Percentiles rank a stretch among this genome's conserved stretches.
Conservation (phyloP, 2,329 filamentous ascomycete species). For the Ceratocystis smalleyi region DNA sequence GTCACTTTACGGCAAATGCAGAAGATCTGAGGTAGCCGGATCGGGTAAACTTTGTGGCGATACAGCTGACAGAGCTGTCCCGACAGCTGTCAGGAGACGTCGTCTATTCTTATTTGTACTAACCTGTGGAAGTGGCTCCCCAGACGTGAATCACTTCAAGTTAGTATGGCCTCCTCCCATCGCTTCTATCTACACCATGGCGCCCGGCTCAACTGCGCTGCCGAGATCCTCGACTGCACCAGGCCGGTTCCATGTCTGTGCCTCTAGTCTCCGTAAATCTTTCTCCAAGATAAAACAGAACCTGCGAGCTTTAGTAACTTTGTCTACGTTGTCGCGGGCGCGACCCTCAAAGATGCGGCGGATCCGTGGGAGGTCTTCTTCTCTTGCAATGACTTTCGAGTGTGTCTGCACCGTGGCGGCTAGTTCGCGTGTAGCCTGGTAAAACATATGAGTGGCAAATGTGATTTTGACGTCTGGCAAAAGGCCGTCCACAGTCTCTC, state of each 20-base stretch:
- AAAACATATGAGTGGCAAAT: conserved; percentile 13
- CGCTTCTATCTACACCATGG: background rate
- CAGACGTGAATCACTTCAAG: background rate
- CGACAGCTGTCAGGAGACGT: background rate
- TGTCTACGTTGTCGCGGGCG: background rate
- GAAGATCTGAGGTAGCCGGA: background rate
- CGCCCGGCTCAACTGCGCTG: conserved; percentile 7
- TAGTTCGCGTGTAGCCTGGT: conserved; percentile 10
- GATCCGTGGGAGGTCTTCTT: background rate
- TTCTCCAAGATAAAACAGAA: conserved; percentile 32
- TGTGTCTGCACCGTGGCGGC: conserved; percentile 11
- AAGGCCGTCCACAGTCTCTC: background rate
- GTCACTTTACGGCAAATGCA: background rate
- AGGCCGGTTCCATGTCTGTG: conserved; percentile 54
- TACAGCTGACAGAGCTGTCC: too few relatives aligned
- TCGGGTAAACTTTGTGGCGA: background rate
- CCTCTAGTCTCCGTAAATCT: conserved; percentile 46
- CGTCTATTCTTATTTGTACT: background rate
- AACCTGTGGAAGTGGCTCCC: background rate
- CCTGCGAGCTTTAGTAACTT: conserved; percentile 15
- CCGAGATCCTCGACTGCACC: conserved; percentile 59
- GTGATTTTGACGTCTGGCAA: background rate
- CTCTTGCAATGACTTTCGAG: conserved; percentile 1
- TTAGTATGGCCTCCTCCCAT: background rate
- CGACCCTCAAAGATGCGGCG: background rate